Conservation (phyloP, 805 yeast genomes). For the Cyberlindnera samutprakarnensis region DNA sequence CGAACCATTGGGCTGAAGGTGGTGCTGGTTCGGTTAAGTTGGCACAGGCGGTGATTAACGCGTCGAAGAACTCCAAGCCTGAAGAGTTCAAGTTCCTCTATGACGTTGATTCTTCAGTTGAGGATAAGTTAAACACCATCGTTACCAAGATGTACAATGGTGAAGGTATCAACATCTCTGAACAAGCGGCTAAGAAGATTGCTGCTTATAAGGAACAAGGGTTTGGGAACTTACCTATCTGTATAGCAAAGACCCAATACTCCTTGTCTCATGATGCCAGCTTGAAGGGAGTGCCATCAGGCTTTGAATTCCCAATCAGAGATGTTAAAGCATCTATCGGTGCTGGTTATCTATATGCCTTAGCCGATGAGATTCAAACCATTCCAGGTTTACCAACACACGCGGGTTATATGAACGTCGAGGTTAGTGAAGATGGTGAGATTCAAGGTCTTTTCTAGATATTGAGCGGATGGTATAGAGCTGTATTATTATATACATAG, state of each 20-base stretch:
- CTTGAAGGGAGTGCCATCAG: slow-evolving; percentile 78
- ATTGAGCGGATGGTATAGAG: too few species aligned
- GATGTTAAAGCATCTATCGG: slow-evolving; percentile 74
- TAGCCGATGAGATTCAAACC: slow-evolving; percentile 82
- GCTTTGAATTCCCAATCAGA: slow-evolving; percentile 72
- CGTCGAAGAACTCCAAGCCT: slow-evolving; percentile 40
- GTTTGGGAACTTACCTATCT: slow-evolving; percentile 68
- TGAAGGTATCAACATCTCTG: slow-evolving; percentile 57
- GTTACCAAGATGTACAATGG: slow-evolving; percentile 80
- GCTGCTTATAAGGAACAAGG: slow-evolving; percentile 67
- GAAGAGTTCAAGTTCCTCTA: slow-evolving; percentile 47
- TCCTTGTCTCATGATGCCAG: slow-evolving; percentile 78
- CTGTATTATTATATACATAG: too few species aligned
- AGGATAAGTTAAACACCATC: slow-evolving; percentile 57
- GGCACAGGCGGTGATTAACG: slow-evolving; percentile 63
- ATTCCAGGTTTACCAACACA: slow-evolving; percentile 84
- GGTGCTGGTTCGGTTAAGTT: slow-evolving; percentile 73
- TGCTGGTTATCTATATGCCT: slow-evolving; percentile 78
- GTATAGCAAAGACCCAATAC: slow-evolving; percentile 83
- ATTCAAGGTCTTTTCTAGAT: slow-evolving; percentile 74
- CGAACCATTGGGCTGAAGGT: slow-evolving; percentile 86
- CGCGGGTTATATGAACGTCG: slow-evolving; percentile 82
- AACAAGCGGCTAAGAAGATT: slow-evolving; percentile 63
- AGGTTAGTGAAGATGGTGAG: slow-evolving; percentile 72
- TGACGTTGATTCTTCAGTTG: slow-evolving; percentile 54